Evolutionary conservation across 2,329 filamentous ascomycete species (phyloP).

Genomic region (Aspergillus sp.): DNA sequence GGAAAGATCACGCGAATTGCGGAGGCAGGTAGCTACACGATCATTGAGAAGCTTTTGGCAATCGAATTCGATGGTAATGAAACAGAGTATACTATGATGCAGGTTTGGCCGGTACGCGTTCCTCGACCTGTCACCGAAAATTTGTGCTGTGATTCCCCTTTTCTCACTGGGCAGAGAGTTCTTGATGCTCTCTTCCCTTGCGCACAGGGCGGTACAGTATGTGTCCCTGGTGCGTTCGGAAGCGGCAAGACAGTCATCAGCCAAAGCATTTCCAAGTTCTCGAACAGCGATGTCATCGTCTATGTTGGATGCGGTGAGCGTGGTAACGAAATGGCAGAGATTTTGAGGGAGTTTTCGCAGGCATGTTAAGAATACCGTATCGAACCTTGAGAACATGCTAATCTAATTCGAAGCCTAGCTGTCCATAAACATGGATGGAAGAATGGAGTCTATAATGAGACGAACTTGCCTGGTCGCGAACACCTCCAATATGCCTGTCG

Average conservation of each 20-base stretch:
- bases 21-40: slow-evolving; percentile 86
- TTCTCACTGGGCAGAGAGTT: slow-evolving; percentile 95
- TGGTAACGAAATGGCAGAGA: slow-evolving; percentile 99
- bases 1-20: slow-evolving; percentile 92
- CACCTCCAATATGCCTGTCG: slow-evolving; percentile 99
- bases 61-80: slow-evolving; percentile 97
- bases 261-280: slow-evolving; percentile 98
- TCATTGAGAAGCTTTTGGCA: slow-evolving; percentile 90
- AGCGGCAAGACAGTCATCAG: slow-evolving; percentile 99
- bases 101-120: slow-evolving; percentile 95
- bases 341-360: slow-evolving; percentile 99
- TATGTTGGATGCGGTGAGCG: slow-evolving; percentile 94
- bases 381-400: slow-evolving; percentile 13
- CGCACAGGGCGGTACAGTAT: slow-evolving; percentile 95
- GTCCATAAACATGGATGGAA: slow-evolving; percentile 88
- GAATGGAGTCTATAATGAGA: slow-evolving; percentile 99
- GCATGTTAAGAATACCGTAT: slow-evolving; percentile 33
- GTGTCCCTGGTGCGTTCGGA: slow-evolving; percentile 96
- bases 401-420: slow-evolving; percentile 51
- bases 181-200: slow-evolving; percentile 93
- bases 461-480: slow-evolving; percentile 97
- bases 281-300: slow-evolving; percentile 97
- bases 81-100: slow-evolving; percentile 96
- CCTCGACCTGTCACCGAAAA: slow-evolving; percentile 91
- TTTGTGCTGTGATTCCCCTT: slow-evolving; percentile 81